phyloP scores from a whole-genome alignment of 2,329 filamentous ascomycete genomes.

The Pseudohalonectria lignicola region DNA sequence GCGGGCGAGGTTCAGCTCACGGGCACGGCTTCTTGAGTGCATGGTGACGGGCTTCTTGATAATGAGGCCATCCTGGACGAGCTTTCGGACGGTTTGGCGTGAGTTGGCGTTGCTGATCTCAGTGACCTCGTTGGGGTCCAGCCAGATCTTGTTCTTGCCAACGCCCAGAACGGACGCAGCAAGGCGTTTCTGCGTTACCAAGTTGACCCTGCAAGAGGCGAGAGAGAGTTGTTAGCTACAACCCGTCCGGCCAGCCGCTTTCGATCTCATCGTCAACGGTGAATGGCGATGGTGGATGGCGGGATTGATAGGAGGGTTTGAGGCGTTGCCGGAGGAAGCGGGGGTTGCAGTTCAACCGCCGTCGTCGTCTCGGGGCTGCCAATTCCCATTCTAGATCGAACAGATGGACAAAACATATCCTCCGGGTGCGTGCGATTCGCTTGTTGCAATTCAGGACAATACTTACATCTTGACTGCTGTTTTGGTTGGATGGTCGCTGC shows the following conservation, averaged over 20 bases:
- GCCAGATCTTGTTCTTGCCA: constrained; percentile 99
- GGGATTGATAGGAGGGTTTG: too few relatives aligned
- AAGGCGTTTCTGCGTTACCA: constrained; percentile 99
- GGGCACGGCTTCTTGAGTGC: constrained; percentile 95
- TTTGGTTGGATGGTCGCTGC: constrained; percentile 23
- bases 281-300: too few relatives aligned
- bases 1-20: constrained; percentile 88
- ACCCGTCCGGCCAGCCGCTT: too few relatives aligned
- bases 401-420: too few relatives aligned
- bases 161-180: constrained; percentile 97
- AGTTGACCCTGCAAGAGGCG: constrained; percentile 89
- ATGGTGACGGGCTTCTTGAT: constrained; percentile 99
- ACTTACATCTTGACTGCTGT: constrained; percentile 28
- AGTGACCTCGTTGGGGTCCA: constrained; percentile 97
- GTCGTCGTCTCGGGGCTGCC: too few relatives aligned
- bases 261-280: too few relatives aligned
- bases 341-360: too few relatives aligned
- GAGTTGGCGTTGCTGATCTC: constrained; percentile 99
- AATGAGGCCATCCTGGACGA: constrained; percentile 99
- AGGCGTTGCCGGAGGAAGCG: too few relatives aligned
- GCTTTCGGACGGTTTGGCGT: constrained; percentile 98
- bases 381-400: too few relatives aligned
- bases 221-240: too few relatives aligned
- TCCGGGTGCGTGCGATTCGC: too few relatives aligned
- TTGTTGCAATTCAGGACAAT: too few relatives aligned